These are phyloP conservation scores for Imleria badia DNA, from an alignment of 768 basidiomycete species.

Conservation along the genomic window DNA sequence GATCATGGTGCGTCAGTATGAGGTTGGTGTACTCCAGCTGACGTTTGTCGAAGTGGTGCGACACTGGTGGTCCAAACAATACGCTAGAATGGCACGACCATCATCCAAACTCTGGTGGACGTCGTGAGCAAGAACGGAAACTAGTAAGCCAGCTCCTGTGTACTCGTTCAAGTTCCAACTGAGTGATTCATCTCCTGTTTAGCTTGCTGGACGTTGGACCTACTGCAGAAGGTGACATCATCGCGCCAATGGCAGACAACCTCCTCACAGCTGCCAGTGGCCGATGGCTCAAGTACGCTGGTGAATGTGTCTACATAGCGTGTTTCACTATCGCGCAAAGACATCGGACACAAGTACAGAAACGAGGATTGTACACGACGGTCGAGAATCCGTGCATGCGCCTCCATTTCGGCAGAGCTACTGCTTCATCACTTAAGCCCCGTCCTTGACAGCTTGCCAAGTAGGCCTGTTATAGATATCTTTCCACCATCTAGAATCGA, in stretches of 20 bases:
- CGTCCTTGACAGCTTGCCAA: constrained; percentile 47
- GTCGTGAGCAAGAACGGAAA: constrained; percentile 65
- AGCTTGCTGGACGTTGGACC: constrained; percentile 56
- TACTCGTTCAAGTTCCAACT: too few species aligned
- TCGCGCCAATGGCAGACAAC: constrained; percentile 45
- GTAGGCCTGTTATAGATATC: constrained; percentile 43
- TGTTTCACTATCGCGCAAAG: too few species aligned
- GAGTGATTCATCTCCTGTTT: not conserved
- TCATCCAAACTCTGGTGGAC: constrained; percentile 53
- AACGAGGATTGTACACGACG: not conserved
- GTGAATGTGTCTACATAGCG: constrained; percentile 54
- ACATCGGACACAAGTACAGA: not conserved
- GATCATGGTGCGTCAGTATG: constrained; percentile 45
- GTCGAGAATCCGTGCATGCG: too few species aligned
- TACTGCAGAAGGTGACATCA: constrained; percentile 53
- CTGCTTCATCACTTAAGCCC: constrained; percentile 12
- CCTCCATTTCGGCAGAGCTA: too few species aligned
- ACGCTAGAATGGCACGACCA: constrained; percentile 44
- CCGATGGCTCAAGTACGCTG: constrained; percentile 48
- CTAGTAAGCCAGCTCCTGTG: constrained; percentile 38
- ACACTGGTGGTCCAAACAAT: constrained; percentile 52
- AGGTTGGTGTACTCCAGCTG: not conserved
- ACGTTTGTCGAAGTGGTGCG: constrained; percentile 46
- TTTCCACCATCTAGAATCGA: constrained; percentile 49
- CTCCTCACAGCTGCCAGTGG: constrained; percentile 55